Evolutionary conservation across 2,329 filamentous ascomycete species (phyloP), one percentile per base, ranked within the genome.

Genomic region (Hypomyces rosellus): DNA sequence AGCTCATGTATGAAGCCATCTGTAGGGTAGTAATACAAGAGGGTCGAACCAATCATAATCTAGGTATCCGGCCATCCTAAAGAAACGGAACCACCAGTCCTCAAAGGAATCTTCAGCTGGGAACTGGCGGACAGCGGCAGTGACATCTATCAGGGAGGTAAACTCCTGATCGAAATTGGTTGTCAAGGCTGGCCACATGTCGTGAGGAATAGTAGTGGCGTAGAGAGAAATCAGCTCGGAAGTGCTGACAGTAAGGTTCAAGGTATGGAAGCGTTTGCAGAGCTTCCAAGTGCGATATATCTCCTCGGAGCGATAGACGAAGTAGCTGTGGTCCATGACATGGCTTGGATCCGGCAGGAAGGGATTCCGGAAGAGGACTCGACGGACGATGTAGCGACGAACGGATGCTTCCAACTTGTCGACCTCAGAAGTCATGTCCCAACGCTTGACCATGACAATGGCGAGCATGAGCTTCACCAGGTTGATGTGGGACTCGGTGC

Each of bases 351-450:
- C 37, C 3, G 46, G 42, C 3, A 34, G 13, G 16, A 39, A 55
- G 2, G 61, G 61, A 38, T 63, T 59, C 44, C 52, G 52, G 18
- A 55, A 46, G 25, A 60, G 56, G 50, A 64, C 48, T n/a, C 55
- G 55, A 1, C 54, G 45, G 7, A 48, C 43, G 13, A 65, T 53
- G 45, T 65, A 63, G 11, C 57, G 58, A 13, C 52, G 20, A 13
- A 55, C 43, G 8, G 57, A 56, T 33, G 34, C 18, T 11, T 45
- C 48, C 7, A 64, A 46, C 15, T 59, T 63, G 9, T 25, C 13
- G 0, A 54, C 16, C n/a, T 63, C 60, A 2, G 37, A 30, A 3
- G 7, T 4, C 56, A 65, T 59, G 14, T 25, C 34, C 15, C 51
- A 57, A 8, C 49, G 34, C 14, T 48, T 8, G 5, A 59, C 57